Evolutionary conservation across 2,329 filamentous ascomycete genomes (phyloP).

Genomic region (Fusarium camptoceras): DNA sequence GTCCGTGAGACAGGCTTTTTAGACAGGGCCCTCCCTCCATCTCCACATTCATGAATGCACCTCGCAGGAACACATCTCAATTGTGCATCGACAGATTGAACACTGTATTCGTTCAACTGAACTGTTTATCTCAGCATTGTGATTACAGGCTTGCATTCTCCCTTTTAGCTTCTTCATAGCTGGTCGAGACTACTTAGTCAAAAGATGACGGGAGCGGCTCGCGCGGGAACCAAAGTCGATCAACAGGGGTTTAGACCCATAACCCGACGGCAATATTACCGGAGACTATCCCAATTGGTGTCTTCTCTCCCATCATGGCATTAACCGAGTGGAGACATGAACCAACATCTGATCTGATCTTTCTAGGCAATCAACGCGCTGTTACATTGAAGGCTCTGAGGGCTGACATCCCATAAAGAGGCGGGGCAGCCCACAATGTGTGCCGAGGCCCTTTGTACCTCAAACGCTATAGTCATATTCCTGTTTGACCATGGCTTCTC

Average conservation of each 20-base stretch:
- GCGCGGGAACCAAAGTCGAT: neutral
- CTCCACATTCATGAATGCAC: neutral
- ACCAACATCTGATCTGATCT: slow-evolving; percentile 9
- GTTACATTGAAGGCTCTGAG: neutral
- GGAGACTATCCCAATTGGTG: slow-evolving; percentile 1
- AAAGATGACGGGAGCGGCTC: neutral
- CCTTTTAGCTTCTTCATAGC: neutral
- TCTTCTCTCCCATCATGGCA: neutral
- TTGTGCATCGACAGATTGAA: neutral
- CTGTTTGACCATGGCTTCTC: neutral
- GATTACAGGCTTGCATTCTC: neutral
- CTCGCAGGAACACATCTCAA: neutral
- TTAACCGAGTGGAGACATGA: slow-evolving; percentile 5
- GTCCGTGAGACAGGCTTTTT: neutral
- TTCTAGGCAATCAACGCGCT: neutral
- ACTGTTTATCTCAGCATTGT: neutral
- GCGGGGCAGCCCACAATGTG: neutral
- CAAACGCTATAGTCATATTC: fast-evolving
- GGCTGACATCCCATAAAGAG: slow-evolving; percentile 11
- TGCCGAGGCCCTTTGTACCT: neutral
- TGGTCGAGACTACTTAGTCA: neutral
- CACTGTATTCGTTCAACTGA: too few species aligned
- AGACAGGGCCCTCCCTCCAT: neutral
- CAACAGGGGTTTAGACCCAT: slow-evolving; percentile 1
- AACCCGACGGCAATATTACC: neutral